These are phyloP conservation scores for Coemansia sp. DNA, from an alignment of 192 early-diverging fungal genomes.

Conservation along the genomic window DNA sequence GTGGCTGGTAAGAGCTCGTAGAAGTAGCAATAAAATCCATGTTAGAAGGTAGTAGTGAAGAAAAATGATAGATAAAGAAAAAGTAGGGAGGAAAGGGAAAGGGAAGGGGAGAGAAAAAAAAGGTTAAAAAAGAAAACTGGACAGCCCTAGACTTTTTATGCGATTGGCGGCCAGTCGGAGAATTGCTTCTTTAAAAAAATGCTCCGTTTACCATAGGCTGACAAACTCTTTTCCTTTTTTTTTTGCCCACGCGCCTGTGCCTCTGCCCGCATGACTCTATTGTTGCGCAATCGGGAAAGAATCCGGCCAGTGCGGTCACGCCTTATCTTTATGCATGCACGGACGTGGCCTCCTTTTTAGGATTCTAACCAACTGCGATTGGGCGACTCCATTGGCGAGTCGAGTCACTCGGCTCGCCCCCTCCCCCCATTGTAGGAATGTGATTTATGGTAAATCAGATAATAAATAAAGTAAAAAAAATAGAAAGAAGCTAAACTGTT, in stretches of 20 bases:
- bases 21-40: conserved; percentile 10
- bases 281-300: neutral
- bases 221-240: neutral
- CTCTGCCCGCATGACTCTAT: neutral
- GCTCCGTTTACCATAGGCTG: neutral
- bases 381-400: too few relatives aligned
- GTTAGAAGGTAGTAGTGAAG: neutral
- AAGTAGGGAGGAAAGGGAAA: neutral
- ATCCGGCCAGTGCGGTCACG: neutral
- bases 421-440: neutral
- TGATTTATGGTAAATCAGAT: too few relatives aligned
- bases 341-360: neutral
- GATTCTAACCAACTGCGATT: too few relatives aligned
- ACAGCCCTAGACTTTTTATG: too few relatives aligned
- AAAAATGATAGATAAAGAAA: neutral
- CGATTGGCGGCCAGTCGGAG: neutral
- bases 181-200: neutral
- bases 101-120: neutral
- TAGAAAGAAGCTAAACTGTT: too few relatives aligned
- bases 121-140: neutral
- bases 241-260: neutral
- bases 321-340: neutral
- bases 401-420: neutral
- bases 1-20: conserved; percentile 42
- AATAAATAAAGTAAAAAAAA: too few relatives aligned